Base-by-base conservation (phyloP, 2,329 filamentous ascomycete species). In the Diplodia corticola region DNA sequence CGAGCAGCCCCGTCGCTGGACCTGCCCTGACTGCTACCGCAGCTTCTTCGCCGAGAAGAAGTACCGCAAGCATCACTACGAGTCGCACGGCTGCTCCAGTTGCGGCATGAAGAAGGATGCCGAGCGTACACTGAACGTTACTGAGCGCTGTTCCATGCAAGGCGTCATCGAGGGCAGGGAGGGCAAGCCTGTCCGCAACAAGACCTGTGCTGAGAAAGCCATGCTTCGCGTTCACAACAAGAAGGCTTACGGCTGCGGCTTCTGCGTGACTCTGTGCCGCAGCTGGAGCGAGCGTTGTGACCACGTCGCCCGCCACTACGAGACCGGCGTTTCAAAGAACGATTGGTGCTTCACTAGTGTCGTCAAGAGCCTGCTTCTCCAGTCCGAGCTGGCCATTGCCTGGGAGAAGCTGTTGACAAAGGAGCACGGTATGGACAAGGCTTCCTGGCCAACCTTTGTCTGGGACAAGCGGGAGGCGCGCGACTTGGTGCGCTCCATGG, bases 281-380 rank as follows among this genome's bases (percentile, higher is more conserved):
- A 86, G 86, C 13, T 85, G 87, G 69, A 87, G 89, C 73, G 86
- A 88, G 64, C 86, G 89, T 71, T 88, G 89, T 68, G 86, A 89
- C 72, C 88, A 90, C 69, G 86, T 90, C 37, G 87, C 87, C 22
- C 80, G 83, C n/a, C 88, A 90, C 70, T 90, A 89, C 71, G 88
- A 89, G 73, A 83, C 86, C 76, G 87, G 85, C 68, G 44, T 17
- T 12, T 20, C 53, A 6, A 87, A 88, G 71, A 80, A 81, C 22
- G 87, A 90, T 70, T 90, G 88, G 88, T 86, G 88, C 79, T 88
- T 89, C 72, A 89, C 87, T 2, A 86, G 88, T 53, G 87, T 90
- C 67, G 84, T 90, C 57, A 88, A 89, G 69, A 88, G 86, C 5
- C 79, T 90, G 12, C 79, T 90, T n/a, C 88, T 89, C 71, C 88